A percentile compares a stretch with the other conserved stretches of the same genome.
Conservation (phyloP, 306 rosid genomes). For the Adenanthera pavonina region DNA sequence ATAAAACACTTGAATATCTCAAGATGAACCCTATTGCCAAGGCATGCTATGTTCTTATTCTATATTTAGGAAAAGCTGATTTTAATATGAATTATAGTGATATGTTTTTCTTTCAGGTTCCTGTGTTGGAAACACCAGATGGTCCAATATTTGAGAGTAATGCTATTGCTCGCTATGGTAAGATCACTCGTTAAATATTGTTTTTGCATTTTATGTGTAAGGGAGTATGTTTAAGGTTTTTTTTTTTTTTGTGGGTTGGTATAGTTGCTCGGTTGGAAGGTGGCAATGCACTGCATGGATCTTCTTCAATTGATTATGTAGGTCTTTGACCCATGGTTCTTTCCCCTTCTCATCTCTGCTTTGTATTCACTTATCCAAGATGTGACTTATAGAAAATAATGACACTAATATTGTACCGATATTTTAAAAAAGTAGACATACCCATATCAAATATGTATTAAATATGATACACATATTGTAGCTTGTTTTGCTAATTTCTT, state of each 20-base stretch:
- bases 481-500: too few relatives aligned
- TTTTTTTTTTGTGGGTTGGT: neutral
- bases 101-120: neutral
- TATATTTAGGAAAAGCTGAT: too few relatives aligned
- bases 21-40: neutral
- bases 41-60: neutral
- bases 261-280: neutral
- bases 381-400: too few relatives aligned
- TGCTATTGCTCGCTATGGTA: neutral
- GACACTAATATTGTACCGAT: too few relatives aligned
- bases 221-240: neutral
- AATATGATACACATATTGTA: too few relatives aligned
- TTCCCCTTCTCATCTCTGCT: too few relatives aligned
- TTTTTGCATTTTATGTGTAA: neutral
- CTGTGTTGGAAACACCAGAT: neutral
- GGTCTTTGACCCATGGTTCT: neutral
- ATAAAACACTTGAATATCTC: neutral
- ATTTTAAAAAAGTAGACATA: too few relatives aligned
- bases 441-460: too few relatives aligned
- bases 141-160: neutral
- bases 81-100: too few relatives aligned
- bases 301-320: neutral
- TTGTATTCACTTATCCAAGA: too few relatives aligned
- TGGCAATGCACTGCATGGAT: neutral
- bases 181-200: neutral